Conservation (phyloP, 345 rosid species). For the Erodium maritimum region DNA sequence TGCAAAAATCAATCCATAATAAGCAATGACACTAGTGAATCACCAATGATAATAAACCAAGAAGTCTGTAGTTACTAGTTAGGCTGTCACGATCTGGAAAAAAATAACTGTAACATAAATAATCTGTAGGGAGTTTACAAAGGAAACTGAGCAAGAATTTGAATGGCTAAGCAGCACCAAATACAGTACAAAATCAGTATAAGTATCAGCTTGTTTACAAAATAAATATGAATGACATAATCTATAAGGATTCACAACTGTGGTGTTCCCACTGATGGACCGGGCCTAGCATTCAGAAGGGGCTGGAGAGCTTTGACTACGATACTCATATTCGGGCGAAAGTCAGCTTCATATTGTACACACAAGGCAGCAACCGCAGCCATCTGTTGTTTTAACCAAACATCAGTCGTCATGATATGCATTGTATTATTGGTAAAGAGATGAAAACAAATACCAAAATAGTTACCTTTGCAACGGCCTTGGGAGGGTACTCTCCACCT, state of each 20-base stretch:
- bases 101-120: no score
- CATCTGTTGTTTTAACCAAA: conserved; percentile 9
- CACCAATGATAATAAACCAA: no score
- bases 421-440: no score
- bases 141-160: no score
- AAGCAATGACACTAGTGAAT: no score
- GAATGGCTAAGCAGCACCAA: no score
- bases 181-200: no score
- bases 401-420: no score
- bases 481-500: conserved; percentile 21
- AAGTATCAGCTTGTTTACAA: background rate
- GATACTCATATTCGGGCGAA: conserved; percentile 29
- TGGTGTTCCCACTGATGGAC: background rate
- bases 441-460: background rate
- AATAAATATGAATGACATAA: background rate
- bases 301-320: conserved; percentile 31
- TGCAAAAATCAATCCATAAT: no score
- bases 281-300: conserved; percentile 14
- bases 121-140: no score
- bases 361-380: conserved; percentile 39
- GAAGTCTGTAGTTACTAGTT: no score
- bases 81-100: no score
- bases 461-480: conserved; percentile 28
- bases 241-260: background rate
- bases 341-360: conserved; percentile 30